Conservation (phyloP, 208 protist genomes). For the Vickermania spadyakhi region DNA sequence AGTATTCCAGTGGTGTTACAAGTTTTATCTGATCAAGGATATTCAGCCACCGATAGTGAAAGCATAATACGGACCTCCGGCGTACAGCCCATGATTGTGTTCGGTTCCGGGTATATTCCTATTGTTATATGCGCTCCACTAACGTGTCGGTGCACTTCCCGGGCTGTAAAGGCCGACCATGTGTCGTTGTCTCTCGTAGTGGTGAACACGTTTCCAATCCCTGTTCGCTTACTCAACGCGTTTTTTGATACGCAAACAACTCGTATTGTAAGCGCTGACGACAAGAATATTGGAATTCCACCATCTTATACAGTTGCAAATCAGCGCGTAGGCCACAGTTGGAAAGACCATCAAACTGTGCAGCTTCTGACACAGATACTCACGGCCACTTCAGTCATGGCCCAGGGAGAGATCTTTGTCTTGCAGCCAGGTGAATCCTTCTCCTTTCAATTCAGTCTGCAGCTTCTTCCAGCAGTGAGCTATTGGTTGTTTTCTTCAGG, state of each 20-base stretch:
- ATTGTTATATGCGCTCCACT: constrained; percentile 24
- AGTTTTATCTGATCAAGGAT: neutral
- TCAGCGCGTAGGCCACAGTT: constrained; percentile 19
- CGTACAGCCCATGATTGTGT: constrained; percentile 2
- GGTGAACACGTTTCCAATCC: constrained; percentile 29
- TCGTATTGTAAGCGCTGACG: constrained; percentile 14
- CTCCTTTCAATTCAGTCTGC: constrained; percentile 69
- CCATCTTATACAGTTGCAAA: too few species aligned
- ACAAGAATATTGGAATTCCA: too few species aligned
- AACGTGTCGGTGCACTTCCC: constrained; percentile 34
- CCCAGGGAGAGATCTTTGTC: constrained; percentile 26
- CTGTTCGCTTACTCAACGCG: constrained; percentile 32
- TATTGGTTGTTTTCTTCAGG: constrained; percentile 51
- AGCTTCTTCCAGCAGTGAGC: constrained; percentile 63
- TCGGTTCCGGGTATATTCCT: constrained; percentile 43
- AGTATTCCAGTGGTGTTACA: neutral
- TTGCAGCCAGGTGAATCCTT: constrained; percentile 61
- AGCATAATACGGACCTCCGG: neutral
- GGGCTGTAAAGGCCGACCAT: constrained; percentile 34
- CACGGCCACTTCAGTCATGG: constrained; percentile 52
- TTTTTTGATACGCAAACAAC: constrained; percentile 65
- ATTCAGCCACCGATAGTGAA: neutral
- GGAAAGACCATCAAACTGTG: constrained; percentile 33
- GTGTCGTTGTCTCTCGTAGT: constrained; percentile 54
- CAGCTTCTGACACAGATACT: constrained; percentile 45